These are phyloP conservation scores for Paraconiothyrium brasiliense DNA, from an alignment of 2,329 filamentous ascomycete species.

Conservation along the genomic window DNA sequence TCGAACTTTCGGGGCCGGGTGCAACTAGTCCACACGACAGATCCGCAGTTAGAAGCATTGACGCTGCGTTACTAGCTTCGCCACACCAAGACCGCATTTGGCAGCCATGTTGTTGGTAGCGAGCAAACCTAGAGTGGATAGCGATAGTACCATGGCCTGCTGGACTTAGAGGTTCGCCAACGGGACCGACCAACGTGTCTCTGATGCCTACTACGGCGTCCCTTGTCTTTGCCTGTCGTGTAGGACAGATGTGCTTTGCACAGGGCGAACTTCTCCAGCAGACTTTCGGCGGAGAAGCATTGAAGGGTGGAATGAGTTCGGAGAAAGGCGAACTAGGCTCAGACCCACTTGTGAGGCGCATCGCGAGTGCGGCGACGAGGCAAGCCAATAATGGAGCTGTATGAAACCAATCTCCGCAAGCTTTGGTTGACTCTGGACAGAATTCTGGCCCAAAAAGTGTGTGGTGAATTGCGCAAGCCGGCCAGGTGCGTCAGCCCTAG, in stretches of 20 bases:
- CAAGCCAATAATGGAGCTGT: not conserved
- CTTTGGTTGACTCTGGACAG: not conserved
- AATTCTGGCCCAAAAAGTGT: not conserved
- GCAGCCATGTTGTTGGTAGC: not conserved
- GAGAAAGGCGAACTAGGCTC: not conserved
- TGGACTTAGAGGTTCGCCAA: not conserved
- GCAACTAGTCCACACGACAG: not conserved
- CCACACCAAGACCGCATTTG: not conserved
- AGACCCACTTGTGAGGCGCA: not conserved
- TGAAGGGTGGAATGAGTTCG: no score
- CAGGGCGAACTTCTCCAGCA: no score
- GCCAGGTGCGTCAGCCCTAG: not conserved
- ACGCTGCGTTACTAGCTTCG: not conserved
- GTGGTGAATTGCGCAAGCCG: not conserved
- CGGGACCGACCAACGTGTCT: no score
- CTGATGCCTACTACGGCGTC: not conserved
- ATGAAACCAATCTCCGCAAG: conserved; percentile 3
- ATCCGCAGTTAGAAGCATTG: not conserved
- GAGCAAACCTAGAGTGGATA: not conserved
- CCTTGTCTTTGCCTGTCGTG: not conserved
- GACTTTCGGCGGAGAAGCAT: no score
- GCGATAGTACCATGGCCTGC: not conserved
- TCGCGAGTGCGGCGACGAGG: not conserved
- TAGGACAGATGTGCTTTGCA: no score
- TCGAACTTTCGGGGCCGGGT: not conserved